Percentiles rank a stretch among this genome's conserved stretches.
Conservation (phyloP, 345 rosid genomes). For the Salix udensis region DNA sequence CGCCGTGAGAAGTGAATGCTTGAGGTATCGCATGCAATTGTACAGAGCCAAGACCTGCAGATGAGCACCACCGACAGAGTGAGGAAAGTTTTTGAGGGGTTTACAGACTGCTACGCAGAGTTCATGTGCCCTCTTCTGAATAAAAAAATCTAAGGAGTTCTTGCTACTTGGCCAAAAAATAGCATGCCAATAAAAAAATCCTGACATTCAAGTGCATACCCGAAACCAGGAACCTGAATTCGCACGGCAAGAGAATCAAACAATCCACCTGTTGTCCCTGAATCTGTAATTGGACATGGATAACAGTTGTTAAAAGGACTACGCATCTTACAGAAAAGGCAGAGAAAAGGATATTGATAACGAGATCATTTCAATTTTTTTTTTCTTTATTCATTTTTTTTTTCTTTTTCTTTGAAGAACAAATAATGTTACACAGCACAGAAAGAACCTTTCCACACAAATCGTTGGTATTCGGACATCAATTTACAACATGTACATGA, state of each 20-base stretch:
- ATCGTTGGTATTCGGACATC: slow-evolving; percentile 39
- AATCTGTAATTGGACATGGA: neutral
- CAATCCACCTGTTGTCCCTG: neutral
- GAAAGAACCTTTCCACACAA: slow-evolving; percentile 49
- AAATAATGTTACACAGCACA: slow-evolving; percentile 57
- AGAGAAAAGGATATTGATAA: neutral
- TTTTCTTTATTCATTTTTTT: slow-evolving; percentile 4
- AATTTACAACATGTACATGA: slow-evolving; percentile 75
- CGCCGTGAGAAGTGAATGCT: neutral
- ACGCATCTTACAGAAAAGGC: neutral
- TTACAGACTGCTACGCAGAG: neutral
- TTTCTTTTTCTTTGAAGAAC: slow-evolving; percentile 43
- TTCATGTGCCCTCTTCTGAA: neutral
- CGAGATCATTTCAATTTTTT: neutral
- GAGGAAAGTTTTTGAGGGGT: neutral
- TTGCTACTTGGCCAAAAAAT: neutral
- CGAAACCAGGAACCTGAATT: neutral
- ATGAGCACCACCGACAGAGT: neutral
- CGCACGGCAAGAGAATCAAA: neutral
- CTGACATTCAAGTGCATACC: neutral
- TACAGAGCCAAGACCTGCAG: neutral
- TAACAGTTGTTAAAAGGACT: neutral
- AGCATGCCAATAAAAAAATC: neutral
- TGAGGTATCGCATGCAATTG: too few species aligned
- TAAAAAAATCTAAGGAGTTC: neutral